Conservation (phyloP, 2,329 filamentous ascomycete genomes). For the Gliomastix tumulicola region DNA sequence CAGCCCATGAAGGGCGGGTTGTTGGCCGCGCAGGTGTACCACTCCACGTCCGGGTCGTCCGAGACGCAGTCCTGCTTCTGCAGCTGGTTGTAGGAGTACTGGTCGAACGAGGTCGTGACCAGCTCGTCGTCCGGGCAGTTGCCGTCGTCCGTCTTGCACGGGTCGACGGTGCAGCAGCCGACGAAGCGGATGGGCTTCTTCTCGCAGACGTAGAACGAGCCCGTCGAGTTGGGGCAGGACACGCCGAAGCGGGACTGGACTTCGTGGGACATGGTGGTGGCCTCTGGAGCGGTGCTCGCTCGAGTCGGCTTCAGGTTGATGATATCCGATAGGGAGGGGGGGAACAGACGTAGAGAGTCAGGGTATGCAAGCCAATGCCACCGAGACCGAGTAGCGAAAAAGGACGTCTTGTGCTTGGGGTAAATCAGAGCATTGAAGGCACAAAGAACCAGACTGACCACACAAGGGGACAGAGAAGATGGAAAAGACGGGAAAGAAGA, state of each 20-base stretch:
- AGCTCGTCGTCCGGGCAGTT: constrained; percentile 20
- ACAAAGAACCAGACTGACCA: no score
- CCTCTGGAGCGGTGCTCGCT: no score
- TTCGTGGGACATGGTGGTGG: neutral
- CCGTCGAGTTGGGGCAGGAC: constrained; percentile 19
- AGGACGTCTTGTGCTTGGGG: no score
- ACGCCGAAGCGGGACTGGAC: constrained; percentile 13
- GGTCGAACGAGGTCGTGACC: constrained; percentile 14
- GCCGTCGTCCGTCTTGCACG: constrained; percentile 20
- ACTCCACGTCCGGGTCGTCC: constrained; percentile 9
- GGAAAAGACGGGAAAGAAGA: no score
- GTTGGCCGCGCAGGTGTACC: constrained; percentile 19
- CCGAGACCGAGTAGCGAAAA: no score
- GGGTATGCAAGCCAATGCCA: no score
- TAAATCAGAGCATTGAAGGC: no score
- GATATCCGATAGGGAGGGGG: no score
- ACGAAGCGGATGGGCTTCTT: constrained; percentile 23
- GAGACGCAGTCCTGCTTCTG: constrained; percentile 16
- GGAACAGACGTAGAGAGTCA: no score
- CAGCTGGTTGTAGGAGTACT: constrained; percentile 16
- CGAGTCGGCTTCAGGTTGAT: no score
- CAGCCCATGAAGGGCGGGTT: constrained; percentile 23
- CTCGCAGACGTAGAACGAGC: constrained; percentile 27
- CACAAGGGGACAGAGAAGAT: no score
- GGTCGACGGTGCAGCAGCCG: constrained; percentile 30